phyloP scores from a whole-genome alignment of 192 early-diverging fungal species.

The Gryganskiella cystojenkinii region DNA sequence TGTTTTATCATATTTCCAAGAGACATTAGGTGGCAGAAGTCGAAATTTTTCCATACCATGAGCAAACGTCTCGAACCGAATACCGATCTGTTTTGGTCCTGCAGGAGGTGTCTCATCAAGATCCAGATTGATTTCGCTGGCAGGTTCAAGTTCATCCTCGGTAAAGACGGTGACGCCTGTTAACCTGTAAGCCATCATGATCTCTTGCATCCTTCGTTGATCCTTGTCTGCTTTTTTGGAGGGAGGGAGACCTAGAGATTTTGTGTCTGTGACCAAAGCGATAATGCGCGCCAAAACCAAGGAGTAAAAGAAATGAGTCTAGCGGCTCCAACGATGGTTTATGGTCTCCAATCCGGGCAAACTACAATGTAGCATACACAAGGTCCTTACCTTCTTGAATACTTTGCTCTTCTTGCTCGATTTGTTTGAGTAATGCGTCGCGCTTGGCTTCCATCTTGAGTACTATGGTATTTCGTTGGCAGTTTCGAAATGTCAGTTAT shows the following conservation, averaged over 20 bases:
- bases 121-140: neutral
- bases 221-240: constrained; percentile 16
- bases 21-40: neutral
- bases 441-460: constrained; percentile 23
- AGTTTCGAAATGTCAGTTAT: neutral
- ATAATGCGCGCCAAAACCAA: neutral
- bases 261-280: constrained; percentile 4
- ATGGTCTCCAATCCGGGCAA: too few species aligned
- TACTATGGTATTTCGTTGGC: constrained; percentile 9
- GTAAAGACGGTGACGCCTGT: constrained; percentile 42
- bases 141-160: constrained; percentile 17
- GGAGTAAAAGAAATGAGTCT: neutral
- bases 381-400: constrained; percentile 19
- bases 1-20: too few species aligned
- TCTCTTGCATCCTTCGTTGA: constrained; percentile 33
- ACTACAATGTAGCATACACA: too few species aligned
- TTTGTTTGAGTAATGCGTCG: constrained; percentile 16
- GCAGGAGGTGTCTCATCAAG: constrained; percentile 6
- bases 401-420: constrained; percentile 30
- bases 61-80: constrained; percentile 64
- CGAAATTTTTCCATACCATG: constrained; percentile 26
- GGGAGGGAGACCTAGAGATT: neutral
- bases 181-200: constrained; percentile 39
- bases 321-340: too few species aligned
- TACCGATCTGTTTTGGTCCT: constrained; percentile 44